Base-by-base conservation (phyloP, 768 basidiomycete genomes). In the Pulveroboletus frians region DNA sequence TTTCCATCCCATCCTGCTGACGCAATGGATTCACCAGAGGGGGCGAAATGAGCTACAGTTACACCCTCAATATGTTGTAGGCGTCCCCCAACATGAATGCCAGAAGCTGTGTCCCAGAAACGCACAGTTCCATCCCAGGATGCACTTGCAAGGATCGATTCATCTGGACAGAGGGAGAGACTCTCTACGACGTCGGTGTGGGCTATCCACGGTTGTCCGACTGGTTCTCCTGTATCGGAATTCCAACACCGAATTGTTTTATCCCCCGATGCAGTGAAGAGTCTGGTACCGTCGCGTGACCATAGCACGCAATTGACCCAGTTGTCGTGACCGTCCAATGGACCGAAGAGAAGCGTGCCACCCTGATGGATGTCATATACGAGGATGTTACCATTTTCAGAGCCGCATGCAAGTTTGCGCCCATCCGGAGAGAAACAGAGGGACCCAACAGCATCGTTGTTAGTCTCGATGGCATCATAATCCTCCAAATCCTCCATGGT, bases 181-280 rank as follows among this genome's bases (percentile, higher is more conserved):
- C 48, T 41, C 15, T 0, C 0, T 41, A 46, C 17, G 0, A 0
- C 0, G 14, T 15, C 1, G 1, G 39, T 41, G 20, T 47, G 54
- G 26, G 30, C 35, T 13, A 5, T 18, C 56, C 44, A 53, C 0
- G 35, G 32, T 2, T 15, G 15, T 27, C 47, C 39, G 3, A 49
- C 42, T 11, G 4, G 17, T 14, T 36, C 1, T 17, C 48, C 50
- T 2, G 54, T 53, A 0, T 11, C 0, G 3, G 39, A 21, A 6
- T 47, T 21, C 54, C 59, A 60, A 18, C 49, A 47, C 5, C 47
- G 47, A 39, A 60, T 60, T 0, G 47, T 47, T 1, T 27, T 7
- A 15, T 51, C 46, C 0, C 7, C 0, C 0, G 43, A 47, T 1
- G 10, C 40, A 21, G 52, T 51, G 21, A 51, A 52, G 23, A 59